phyloP scores from a whole-genome alignment of 1,284 basidiomycete genomes.

The Irpex sp. region DNA sequence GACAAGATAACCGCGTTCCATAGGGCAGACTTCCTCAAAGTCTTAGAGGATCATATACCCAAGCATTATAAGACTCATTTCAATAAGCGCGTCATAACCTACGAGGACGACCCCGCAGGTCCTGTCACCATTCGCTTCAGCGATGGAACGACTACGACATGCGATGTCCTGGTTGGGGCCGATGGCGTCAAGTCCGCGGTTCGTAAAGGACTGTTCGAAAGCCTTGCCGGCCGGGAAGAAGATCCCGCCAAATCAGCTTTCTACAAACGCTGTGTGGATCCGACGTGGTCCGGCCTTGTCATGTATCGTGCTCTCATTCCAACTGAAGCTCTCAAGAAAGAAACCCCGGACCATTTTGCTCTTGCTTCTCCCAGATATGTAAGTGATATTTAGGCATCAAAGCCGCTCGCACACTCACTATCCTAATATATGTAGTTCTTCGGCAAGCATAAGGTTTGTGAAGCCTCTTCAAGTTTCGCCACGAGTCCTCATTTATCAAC shows the following conservation, averaged over 20 bases:
- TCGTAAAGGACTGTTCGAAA: slow-evolving; percentile 32
- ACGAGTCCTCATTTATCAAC: slow-evolving; percentile 1
- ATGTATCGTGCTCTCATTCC: slow-evolving; percentile 24
- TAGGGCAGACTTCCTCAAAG: slow-evolving; percentile 39
- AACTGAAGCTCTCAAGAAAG: slow-evolving; percentile 5
- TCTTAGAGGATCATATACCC: slow-evolving; percentile 46
- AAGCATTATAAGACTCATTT: slow-evolving; percentile 41
- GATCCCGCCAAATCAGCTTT: neutral
- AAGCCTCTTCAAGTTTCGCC: neutral
- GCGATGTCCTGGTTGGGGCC: slow-evolving; percentile 62
- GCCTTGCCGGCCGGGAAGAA: slow-evolving; percentile 13
- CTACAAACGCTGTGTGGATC: slow-evolving; percentile 5
- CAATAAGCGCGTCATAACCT: slow-evolving; percentile 43
- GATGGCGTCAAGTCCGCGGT: slow-evolving; percentile 46
- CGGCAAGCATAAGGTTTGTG: slow-evolving; percentile 21
- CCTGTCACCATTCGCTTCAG: slow-evolving; percentile 35
- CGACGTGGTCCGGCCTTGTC: slow-evolving; percentile 24
- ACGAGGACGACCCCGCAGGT: slow-evolving; percentile 26
- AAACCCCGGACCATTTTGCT: slow-evolving; percentile 16
- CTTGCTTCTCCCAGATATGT: slow-evolving; percentile 18
- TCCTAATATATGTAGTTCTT: slow-evolving; percentile 13
- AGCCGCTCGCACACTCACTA: neutral
- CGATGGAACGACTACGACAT: slow-evolving; percentile 52
- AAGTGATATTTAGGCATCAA: slow-evolving; percentile 2
- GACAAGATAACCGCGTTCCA: neutral